Conservation (phyloP, 768 basidiomycete genomes). For the Epithele typhae region DNA sequence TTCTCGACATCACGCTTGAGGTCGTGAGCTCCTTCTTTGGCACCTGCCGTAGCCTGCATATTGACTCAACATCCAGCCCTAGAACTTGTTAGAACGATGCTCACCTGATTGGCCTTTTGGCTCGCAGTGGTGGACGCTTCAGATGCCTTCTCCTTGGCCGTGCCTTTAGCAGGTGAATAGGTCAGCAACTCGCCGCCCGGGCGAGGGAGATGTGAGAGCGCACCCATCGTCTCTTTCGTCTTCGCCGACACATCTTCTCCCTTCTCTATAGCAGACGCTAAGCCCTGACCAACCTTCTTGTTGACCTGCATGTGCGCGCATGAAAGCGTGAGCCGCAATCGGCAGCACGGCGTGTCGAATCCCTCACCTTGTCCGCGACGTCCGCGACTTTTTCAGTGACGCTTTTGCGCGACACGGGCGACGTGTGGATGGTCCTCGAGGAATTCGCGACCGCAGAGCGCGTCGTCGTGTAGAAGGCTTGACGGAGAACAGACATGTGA, state of each 20-base stretch:
- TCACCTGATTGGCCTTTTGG: conserved; percentile 38
- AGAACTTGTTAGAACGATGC: background rate
- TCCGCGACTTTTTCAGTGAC: conserved; percentile 37
- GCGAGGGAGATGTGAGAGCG: background rate
- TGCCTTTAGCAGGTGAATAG: conserved; percentile 21
- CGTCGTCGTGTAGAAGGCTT: conserved; percentile 19
- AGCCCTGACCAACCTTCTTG: conserved; percentile 33
- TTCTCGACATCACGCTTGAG: conserved; percentile 26
- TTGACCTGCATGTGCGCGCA: conserved; percentile 29
- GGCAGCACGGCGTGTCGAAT: too few relatives aligned
- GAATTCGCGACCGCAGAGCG: conserved; percentile 14
- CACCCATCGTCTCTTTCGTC: conserved; percentile 35
- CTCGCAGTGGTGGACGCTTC: conserved; percentile 29
- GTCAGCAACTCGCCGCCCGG: background rate
- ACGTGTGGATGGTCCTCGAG: conserved; percentile 26
- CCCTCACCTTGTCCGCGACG: conserved; percentile 32
- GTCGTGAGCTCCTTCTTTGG: conserved; percentile 21
- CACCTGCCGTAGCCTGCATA: conserved; percentile 20
- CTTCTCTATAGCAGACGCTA: conserved; percentile 39
- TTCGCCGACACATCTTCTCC: conserved; percentile 36
- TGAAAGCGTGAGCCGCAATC: too few relatives aligned
- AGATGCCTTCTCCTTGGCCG: conserved; percentile 33
- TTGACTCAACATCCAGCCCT: background rate
- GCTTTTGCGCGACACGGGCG: conserved; percentile 29
- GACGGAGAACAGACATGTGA: conserved; percentile 26